These are phyloP conservation scores for Spergularia bocconei DNA, from an alignment of 148 eudicot genomes.

Conservation along the genomic window DNA sequence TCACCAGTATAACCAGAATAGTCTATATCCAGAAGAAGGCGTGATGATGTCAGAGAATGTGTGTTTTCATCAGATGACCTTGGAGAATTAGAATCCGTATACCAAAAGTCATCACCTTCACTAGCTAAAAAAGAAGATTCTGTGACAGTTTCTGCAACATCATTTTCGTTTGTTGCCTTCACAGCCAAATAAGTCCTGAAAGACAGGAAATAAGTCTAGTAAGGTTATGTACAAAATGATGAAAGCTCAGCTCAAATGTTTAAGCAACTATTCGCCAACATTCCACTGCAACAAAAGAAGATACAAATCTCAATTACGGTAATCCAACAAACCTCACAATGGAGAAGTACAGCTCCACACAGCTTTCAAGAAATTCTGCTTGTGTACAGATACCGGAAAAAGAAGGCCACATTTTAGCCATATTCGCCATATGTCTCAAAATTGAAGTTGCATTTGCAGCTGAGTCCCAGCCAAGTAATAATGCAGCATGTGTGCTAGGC, in stretches of 20 bases:
- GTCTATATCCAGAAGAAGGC: constrained; percentile 72
- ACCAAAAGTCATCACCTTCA: constrained; percentile 46
- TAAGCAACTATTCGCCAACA: not conserved
- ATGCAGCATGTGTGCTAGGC: constrained; percentile 68
- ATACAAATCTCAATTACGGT: not conserved
- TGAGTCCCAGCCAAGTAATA: constrained; percentile 80
- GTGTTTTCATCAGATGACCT: constrained; percentile 33
- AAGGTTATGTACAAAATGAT: not conserved
- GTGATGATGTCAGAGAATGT: constrained; percentile 42
- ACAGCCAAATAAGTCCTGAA: constrained; percentile 77
- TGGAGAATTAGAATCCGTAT: constrained; percentile 45
- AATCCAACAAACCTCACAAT: constrained; percentile 60
- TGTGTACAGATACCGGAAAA: constrained; percentile 73
- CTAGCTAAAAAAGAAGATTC: constrained; percentile 47
- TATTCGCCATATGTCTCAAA: constrained; percentile 82
- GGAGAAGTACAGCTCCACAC: constrained; percentile 81
- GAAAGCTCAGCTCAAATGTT: not conserved
- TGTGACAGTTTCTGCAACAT: constrained; percentile 44
- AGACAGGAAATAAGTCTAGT: constrained; percentile 1
- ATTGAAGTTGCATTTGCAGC: constrained; percentile 87
- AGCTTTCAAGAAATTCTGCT: constrained; percentile 83
- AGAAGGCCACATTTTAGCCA: constrained; percentile 72
- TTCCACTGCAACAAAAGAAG: not conserved
- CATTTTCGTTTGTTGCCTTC: constrained; percentile 60
- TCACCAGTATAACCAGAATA: constrained; percentile 77